Conservation (phyloP, 2,329 filamentous ascomycete species). For the Polychaeton citri region DNA sequence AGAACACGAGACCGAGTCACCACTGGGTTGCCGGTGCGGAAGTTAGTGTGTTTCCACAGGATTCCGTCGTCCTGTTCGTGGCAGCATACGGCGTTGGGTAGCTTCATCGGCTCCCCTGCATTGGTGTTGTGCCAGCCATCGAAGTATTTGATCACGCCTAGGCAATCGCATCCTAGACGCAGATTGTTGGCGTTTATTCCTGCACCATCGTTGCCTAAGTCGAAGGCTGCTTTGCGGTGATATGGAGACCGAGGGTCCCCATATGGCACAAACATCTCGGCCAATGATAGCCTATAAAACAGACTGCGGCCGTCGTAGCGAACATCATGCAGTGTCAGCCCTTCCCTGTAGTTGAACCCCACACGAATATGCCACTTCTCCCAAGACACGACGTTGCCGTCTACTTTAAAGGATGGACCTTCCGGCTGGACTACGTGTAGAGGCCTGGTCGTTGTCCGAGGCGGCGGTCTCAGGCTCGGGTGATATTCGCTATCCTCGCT, state of each 20-base stretch:
- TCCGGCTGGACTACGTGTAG: constrained; percentile 57
- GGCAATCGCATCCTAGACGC: constrained; percentile 52
- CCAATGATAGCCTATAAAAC: constrained; percentile 52
- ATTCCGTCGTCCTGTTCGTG: constrained; percentile 58
- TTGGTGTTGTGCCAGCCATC: constrained; percentile 41
- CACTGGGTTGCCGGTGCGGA: constrained; percentile 47
- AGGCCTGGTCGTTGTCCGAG: constrained; percentile 36
- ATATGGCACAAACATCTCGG: constrained; percentile 51
- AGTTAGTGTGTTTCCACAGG: constrained; percentile 59
- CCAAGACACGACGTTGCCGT: constrained; percentile 28
- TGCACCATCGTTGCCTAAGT: constrained; percentile 56
- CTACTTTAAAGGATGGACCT: constrained; percentile 48
- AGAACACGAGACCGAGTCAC: constrained; percentile 49
- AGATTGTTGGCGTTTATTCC: constrained; percentile 57
- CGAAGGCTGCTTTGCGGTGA: constrained; percentile 58
- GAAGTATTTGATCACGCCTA: constrained; percentile 44
- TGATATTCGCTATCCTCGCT: constrained; percentile 26
- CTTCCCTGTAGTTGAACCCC: constrained; percentile 57
- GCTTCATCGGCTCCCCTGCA: constrained; percentile 40
- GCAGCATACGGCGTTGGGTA: constrained; percentile 47
- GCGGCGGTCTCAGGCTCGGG: constrained; percentile 1
- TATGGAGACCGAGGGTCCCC: constrained; percentile 52
- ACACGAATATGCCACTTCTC: constrained; percentile 48
- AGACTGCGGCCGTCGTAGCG: constrained; percentile 52
- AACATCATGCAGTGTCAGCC: constrained; percentile 56